Conservation (phyloP, 306 rosid genomes). For the Quercus bicolor region DNA sequence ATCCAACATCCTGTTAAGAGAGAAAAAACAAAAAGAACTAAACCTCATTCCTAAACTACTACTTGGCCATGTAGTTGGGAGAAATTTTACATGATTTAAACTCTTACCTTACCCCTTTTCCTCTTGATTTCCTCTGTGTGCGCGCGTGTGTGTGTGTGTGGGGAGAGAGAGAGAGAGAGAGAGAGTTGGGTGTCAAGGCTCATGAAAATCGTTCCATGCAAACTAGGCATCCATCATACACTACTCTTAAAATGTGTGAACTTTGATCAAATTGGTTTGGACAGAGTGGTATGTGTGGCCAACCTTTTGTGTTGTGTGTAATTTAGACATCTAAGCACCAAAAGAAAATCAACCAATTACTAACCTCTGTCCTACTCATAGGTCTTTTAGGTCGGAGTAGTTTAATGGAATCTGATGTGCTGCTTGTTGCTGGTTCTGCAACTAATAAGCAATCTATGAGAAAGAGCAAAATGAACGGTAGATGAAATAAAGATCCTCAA, state of each 20-base stretch:
- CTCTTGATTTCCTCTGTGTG: not conserved
- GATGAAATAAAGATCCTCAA: slow-evolving; percentile 18
- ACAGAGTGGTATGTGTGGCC: not conserved
- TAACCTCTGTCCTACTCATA: slow-evolving; percentile 84
- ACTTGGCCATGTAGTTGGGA: too few species aligned
- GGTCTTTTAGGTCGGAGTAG: slow-evolving; percentile 61
- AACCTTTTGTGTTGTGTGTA: not conserved
- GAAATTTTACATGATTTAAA: too few species aligned
- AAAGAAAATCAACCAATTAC: slow-evolving; percentile 23
- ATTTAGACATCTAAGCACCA: not conserved
- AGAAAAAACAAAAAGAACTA: not conserved
- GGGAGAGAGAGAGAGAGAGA: not conserved
- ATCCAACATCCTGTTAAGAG: not conserved
- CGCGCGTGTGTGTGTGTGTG: too few species aligned
- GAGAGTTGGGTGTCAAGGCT: not conserved
- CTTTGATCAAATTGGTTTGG: not conserved
- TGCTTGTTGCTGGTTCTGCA: slow-evolving; percentile 62
- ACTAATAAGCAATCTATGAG: slow-evolving; percentile 23
- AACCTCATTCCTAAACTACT: not conserved
- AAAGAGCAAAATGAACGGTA: not conserved
- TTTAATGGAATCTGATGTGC: slow-evolving; percentile 61
- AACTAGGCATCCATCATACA: not conserved
- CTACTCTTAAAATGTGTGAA: not conserved
- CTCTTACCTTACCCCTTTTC: not conserved
- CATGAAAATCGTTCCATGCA: not conserved